Evolutionary conservation across 768 basidiomycete genomes (phyloP).

Genomic region (Leucosporidium yakuticum): DNA sequence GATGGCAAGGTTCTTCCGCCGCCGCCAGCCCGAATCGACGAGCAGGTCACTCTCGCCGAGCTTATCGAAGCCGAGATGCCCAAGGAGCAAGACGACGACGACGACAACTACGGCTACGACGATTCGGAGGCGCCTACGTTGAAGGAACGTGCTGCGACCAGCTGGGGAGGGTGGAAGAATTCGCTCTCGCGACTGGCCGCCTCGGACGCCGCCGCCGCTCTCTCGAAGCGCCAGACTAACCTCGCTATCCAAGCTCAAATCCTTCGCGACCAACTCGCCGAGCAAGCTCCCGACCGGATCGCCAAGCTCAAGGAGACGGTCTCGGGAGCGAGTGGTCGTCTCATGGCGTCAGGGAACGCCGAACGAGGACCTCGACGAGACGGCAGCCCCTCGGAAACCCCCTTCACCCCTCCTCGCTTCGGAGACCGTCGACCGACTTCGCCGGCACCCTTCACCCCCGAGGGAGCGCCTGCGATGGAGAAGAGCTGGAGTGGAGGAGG

Average conservation of each 20-base stretch:
- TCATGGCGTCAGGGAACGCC: conserved; percentile 7
- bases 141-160: not conserved
- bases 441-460: not conserved
- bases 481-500: conserved; percentile 10
- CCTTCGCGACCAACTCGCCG: conserved; percentile 11
- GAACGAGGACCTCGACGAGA: not conserved
- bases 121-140: not conserved
- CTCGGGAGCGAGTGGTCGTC: not conserved
- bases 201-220: conserved; percentile 25
- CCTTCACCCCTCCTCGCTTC: conserved; percentile 22
- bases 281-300: conserved; percentile 2
- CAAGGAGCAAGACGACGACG: conserved; percentile 8
- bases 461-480: not conserved
- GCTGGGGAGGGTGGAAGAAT: conserved; percentile 24
- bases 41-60: conserved; percentile 16
- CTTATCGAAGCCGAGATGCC: conserved; percentile 24
- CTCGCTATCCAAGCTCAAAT: conserved; percentile 16
- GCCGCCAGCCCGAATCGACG: conserved; percentile 21
- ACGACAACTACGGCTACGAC: not conserved
- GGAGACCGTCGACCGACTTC: not conserved
- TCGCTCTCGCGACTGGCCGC: conserved; percentile 19
- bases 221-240: conserved; percentile 26
- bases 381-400: not conserved
- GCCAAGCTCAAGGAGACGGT: conserved; percentile 13
- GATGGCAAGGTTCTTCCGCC: conserved; percentile 31